Base-by-base conservation (phyloP, 148 eudicot species). In the Oxyria digyna region DNA sequence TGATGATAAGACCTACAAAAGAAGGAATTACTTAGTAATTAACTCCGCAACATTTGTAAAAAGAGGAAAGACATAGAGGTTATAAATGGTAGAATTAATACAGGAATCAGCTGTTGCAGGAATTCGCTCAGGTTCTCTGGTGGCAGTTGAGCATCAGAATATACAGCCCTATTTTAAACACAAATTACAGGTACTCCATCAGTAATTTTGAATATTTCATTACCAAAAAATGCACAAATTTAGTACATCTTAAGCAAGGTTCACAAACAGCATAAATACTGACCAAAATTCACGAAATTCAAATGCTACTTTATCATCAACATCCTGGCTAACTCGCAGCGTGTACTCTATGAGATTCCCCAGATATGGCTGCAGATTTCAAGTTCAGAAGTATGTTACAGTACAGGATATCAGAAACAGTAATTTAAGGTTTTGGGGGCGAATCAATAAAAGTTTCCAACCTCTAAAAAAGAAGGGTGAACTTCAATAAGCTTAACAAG, bases 271-370 rank as follows among this genome's bases (percentile, higher is more conserved):
- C 65, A 59, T 29, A 59, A 59, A 59, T 24, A 69, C 65, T 27
- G 14, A 94, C 99, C 99, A 94, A 81, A 94, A 90, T 80, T 94
- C 99, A 85, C 99, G 91, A 67, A 97, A 89, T 87, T 94, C 97
- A 76, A 94, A 97, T 26, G 99, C 86, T 52, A 94, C 97, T 79
- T 94, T 97, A 27, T 88, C 93, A 73, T 94, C 99, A 74, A 74
- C 73, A 71, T 88, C 97, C 83, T 94, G 87, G 83, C 87, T 94
- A 71, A 88, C 99, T 83, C 76, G 86, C 78, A 94, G 80, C 88
- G 91, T 91, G 79, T 88, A 94, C 71, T 85, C 89, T 62, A 91
- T 84, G 48, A 94, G 77, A 75, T 91, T 88, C 83, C 81, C 80
- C 78, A 91, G 67, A 76, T 90, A 97, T 72, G 97, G 93, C 99